Evolutionary conservation across 345 rosid species (phyloP).

Genomic region (Excoecaria agallocha): DNA sequence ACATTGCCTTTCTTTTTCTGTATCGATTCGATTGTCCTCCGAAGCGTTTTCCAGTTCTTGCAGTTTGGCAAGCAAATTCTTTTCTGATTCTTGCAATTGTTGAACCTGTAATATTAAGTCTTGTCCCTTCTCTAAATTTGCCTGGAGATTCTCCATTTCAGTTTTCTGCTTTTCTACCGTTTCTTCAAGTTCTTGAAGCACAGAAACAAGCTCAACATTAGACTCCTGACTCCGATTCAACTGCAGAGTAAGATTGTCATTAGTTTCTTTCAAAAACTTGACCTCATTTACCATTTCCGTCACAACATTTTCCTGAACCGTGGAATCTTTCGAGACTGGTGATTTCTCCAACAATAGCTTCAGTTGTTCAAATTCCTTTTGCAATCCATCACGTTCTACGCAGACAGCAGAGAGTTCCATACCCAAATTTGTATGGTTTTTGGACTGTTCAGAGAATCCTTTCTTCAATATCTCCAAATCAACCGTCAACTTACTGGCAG

Average conservation of each 20-base stretch:
- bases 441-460: constrained; percentile 46
- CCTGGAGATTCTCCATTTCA: constrained; percentile 38
- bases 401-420: constrained; percentile 45
- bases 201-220: constrained; percentile 54
- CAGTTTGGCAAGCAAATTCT: constrained; percentile 33
- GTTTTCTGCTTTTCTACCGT: constrained; percentile 45
- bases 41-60: constrained; percentile 35
- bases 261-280: constrained; percentile 43
- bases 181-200: constrained; percentile 58
- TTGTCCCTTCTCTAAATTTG: constrained; percentile 28
- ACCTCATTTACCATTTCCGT: constrained; percentile 52
- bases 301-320: constrained; percentile 20
- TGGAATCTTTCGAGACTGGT: constrained; percentile 21
- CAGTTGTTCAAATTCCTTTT: constrained; percentile 45
- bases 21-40: constrained; percentile 11
- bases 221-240: constrained; percentile 59
- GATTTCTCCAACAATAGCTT: constrained; percentile 34
- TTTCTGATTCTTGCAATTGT: constrained; percentile 38
- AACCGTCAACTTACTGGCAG: constrained; percentile 43
- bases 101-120: constrained; percentile 25
- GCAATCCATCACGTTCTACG: constrained; percentile 41
- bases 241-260: constrained; percentile 43
- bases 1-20: constrained; percentile 8
- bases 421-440: constrained; percentile 32
- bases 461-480: constrained; percentile 47